Conservation (phyloP, 805 yeast species). For the Starmera dryadoides region DNA sequence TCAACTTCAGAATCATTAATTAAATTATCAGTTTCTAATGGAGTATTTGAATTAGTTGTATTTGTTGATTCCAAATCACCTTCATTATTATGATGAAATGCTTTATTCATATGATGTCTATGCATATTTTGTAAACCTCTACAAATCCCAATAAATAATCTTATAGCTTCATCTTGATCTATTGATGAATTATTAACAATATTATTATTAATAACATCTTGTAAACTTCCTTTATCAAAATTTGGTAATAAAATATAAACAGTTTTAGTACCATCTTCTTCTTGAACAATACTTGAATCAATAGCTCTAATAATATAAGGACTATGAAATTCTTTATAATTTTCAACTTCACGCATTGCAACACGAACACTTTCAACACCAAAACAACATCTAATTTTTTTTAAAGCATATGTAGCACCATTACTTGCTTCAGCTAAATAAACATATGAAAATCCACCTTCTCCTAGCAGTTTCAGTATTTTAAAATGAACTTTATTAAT, state of each 20-base stretch:
- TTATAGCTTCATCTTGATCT: constrained; percentile 56
- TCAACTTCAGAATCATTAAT: background rate
- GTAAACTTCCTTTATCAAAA: constrained; percentile 66
- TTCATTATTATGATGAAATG: constrained; percentile 3
- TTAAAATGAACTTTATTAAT: constrained; percentile 58
- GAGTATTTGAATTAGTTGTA: constrained; percentile 33
- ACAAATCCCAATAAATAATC: constrained; percentile 60
- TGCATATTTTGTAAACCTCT: constrained; percentile 77
- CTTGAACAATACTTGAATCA: constrained; percentile 67
- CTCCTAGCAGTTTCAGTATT: constrained; percentile 72
- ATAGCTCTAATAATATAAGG: constrained; percentile 63
- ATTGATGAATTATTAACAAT: constrained; percentile 46
- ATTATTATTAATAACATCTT: constrained; percentile 66
- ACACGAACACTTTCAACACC: constrained; percentile 68
- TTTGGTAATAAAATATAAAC: constrained; percentile 77
- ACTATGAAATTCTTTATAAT: constrained; percentile 61
- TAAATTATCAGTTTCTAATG: too few relatives aligned
- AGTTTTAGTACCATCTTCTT: constrained; percentile 71
- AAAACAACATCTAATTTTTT: constrained; percentile 82
- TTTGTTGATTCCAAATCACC: background rate
- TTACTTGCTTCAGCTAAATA: constrained; percentile 57
- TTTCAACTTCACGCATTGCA: constrained; percentile 74
- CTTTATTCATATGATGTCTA: constrained; percentile 14
- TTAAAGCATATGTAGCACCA: constrained; percentile 59
- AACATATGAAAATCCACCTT: constrained; percentile 85